Percentiles rank a stretch among this genome's conserved stretches.
Evolutionary conservation across 495 filamentous ascomycete genomes (phyloP).

Genomic region (Daldinia vernicosa): DNA sequence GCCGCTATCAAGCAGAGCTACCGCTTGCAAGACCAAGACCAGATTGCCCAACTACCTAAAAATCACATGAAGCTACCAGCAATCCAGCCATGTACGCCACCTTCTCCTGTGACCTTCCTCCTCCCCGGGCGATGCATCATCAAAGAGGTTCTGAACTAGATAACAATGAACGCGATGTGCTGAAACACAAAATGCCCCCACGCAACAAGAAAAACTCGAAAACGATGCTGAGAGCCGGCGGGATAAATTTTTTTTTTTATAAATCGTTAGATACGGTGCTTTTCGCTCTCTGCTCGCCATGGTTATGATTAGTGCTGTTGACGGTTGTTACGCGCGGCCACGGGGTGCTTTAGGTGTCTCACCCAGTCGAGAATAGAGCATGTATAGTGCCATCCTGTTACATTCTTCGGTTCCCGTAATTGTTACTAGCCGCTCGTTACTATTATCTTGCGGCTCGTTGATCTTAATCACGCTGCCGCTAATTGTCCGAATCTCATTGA

Average conservation of each 20-base stretch:
- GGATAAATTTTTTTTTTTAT: conserved; percentile 6
- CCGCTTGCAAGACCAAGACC: background rate
- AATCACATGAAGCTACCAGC: conserved; percentile 9
- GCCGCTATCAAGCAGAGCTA: background rate
- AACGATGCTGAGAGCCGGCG: background rate
- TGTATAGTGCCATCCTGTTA: conserved; percentile 99
- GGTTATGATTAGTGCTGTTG: conserved; percentile 28
- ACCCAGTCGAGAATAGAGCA: conserved; percentile 98
- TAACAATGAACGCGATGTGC: conserved; percentile 25
- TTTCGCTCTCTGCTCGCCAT: conserved; percentile 53
- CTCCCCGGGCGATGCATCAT: conserved; percentile 16
- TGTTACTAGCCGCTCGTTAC: conserved; percentile 95
- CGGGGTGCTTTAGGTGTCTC: conserved; percentile 54
- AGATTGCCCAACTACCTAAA: conserved; percentile 14
- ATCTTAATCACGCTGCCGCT: conserved; percentile 99
- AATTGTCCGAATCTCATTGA: conserved; percentile 97
- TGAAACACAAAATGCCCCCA: conserved; percentile 13
- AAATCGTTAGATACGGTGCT: conserved; percentile 54
- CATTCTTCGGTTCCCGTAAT: conserved; percentile 98
- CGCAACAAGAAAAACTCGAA: conserved; percentile 1
- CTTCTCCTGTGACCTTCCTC: conserved; percentile 24
- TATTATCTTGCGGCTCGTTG: conserved; percentile 98
- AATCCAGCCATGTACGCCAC: conserved; percentile 29
- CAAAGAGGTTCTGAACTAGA: conserved; percentile 16
- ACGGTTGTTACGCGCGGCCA: conserved; percentile 15